Base-by-base conservation (phyloP, 2,329 filamentous ascomycete species). In the Plenodomus tracheiphilus region DNA sequence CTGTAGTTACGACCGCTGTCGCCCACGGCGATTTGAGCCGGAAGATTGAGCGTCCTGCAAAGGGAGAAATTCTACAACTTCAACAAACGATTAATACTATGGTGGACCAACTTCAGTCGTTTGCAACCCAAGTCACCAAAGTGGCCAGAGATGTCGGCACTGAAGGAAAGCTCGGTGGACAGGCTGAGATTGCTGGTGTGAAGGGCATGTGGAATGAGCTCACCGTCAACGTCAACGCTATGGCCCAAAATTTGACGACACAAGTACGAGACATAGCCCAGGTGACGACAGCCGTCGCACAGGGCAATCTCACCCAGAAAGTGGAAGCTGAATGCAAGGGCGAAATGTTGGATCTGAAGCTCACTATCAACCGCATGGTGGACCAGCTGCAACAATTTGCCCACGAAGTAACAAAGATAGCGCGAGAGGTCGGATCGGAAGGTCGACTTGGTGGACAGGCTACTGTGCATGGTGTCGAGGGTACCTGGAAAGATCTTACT, bases 1-100 rank as follows among this genome's bases (percentile, higher is more conserved):
- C 93, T 54, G 91, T 93, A 67, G 94, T 99, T 51, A 97, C 93
- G 2, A 96, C 92, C 1, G 93, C 93, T 50, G 93, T 99, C 54
- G 93, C 93, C 43, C 89, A 88, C 72, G 93, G 93, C 67, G 93
- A 99, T 74, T 79, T 99, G 54, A 96, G 90, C 54, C 91, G 94
- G 76, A 97, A 97, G 79, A 97, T 99, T 68, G 88, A 91, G 54
- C 91, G 96, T 56, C 91, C 95, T 62, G 94, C 91, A 44, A 86
- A 91, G 72, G 93, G 93, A 66, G 94, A 99, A 76, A 97, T 99
- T 62, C 77, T 95, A 43, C 90, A 96, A 69, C 79, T 99, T 49
- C 97, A 99, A 75, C 90, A 94, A 66, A 99, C 93, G 1, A 85
- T 86, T 65, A 86, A 86, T 58, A 81, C 78, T 61, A 86, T 86